phyloP scores from a whole-genome alignment of 305 asterid species.

The Ajuga reptans region DNA sequence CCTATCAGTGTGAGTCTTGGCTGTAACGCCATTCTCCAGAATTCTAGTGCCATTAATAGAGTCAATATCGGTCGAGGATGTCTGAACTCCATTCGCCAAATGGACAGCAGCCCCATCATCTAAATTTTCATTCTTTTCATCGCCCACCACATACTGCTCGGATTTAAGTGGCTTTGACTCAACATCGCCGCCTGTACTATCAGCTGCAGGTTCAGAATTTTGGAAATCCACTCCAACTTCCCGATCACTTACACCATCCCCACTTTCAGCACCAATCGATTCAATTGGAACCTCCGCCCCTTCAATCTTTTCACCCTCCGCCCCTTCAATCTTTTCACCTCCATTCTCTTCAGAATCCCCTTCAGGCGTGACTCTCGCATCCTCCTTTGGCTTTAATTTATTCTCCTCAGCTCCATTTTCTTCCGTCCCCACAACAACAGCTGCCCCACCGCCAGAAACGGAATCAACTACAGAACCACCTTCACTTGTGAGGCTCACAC shows the following conservation, averaged over 20 bases:
- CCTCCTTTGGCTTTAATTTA: slow-evolving; percentile 7
- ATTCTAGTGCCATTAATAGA: slow-evolving; percentile 7
- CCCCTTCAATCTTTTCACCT: slow-evolving; percentile 25
- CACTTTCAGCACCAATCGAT: slow-evolving; percentile 22
- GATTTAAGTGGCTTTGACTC: slow-evolving; percentile 20
- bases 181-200: not conserved
- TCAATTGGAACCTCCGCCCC: slow-evolving; percentile 23
- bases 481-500: slow-evolving; percentile 22
- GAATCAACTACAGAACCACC: slow-evolving; percentile 32
- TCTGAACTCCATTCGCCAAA: slow-evolving; percentile 23
- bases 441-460: slow-evolving; percentile 24
- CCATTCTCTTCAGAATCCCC: slow-evolving; percentile 30
- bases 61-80: not conserved
- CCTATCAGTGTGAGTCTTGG: slow-evolving; percentile 18
- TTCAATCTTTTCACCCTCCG: slow-evolving; percentile 26
- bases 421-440: slow-evolving; percentile 28
- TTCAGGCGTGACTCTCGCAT: slow-evolving; percentile 22
- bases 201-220: slow-evolving; percentile 16
- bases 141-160: slow-evolving; percentile 19
- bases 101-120: slow-evolving; percentile 21
- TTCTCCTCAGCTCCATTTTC: slow-evolving; percentile 16
- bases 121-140: slow-evolving; percentile 20
- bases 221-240: slow-evolving; percentile 22
- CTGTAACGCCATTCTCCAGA: slow-evolving; percentile 27
- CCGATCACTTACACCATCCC: slow-evolving; percentile 18